phyloP scores from a whole-genome alignment of 2,329 filamentous ascomycete species.

The Sarocladium strictum region DNA sequence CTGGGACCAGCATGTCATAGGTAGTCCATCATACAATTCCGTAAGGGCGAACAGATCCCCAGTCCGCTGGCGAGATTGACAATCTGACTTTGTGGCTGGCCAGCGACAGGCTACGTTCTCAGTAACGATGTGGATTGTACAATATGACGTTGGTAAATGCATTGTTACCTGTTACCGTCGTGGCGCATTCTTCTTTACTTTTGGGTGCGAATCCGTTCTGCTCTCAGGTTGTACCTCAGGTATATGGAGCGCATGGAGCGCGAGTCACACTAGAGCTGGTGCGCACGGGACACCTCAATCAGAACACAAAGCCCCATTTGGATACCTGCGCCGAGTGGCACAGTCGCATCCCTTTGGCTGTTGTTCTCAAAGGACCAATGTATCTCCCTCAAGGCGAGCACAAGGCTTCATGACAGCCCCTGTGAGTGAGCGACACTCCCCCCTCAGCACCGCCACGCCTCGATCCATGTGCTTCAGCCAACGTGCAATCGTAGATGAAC shows the following conservation, averaged over 20 bases:
- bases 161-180: neutral
- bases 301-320: neutral
- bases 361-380: neutral
- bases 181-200: neutral
- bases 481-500: neutral
- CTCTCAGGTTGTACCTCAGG: no score
- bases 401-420: neutral
- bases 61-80: neutral
- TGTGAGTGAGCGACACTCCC: neutral
- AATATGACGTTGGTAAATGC: no score
- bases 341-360: neutral
- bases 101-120: no score
- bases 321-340: neutral
- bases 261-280: neutral
- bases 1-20: constrained; percentile 1
- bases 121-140: no score
- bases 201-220: neutral
- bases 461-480: neutral
- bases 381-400: constrained; percentile 3
- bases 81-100: neutral
- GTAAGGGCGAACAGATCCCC: neutral
- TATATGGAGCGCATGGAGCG: neutral
- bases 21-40: neutral
- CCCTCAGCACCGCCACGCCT: neutral
- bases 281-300: neutral